Conservation (phyloP, 192 early-diverging fungal genomes). For the Rhizoclosmatium globosum region DNA sequence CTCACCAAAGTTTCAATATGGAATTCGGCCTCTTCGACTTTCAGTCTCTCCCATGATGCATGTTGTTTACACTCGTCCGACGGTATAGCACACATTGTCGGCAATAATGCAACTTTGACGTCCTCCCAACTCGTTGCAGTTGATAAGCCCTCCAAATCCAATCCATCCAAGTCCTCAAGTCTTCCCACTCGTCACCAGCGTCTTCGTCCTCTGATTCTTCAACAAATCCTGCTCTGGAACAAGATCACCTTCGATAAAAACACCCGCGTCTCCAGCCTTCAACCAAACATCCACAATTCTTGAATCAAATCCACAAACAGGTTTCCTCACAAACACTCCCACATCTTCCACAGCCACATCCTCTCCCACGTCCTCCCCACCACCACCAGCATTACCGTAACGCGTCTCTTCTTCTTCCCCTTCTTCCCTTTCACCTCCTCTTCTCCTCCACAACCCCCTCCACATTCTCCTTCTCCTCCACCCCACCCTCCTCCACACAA, state of each 20-base stretch:
- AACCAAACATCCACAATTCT: conserved; percentile 11
- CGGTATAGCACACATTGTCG: conserved; percentile 12
- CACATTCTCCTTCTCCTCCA: conserved; percentile 22
- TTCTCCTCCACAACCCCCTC: neutral
- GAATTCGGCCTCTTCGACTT: conserved; percentile 25
- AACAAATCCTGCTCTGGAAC: neutral
- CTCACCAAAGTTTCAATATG: conserved; percentile 24
- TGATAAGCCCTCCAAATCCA: conserved; percentile 18
- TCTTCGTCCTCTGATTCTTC: neutral
- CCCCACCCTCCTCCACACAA: neutral
- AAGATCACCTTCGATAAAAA: neutral
- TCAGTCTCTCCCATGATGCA: conserved; percentile 23
- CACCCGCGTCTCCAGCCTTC: neutral
- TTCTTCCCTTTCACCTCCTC: neutral
- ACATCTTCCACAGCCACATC: neutral
- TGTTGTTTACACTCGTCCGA: conserved; percentile 12
- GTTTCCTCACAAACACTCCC: neutral
- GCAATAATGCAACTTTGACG: neutral
- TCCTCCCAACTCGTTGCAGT: conserved; percentile 6
- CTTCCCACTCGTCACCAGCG: neutral
- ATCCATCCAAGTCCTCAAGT: neutral
- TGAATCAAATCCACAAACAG: conserved; percentile 37
- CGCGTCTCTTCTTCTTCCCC: neutral
- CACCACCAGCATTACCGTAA: neutral
- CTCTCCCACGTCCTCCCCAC: conserved; percentile 1